Percentiles rank a stretch among this genome's conserved stretches.
phyloP scores from a whole-genome alignment of 805 yeast species.

The Cyberlindnera suaveolens region DNA sequence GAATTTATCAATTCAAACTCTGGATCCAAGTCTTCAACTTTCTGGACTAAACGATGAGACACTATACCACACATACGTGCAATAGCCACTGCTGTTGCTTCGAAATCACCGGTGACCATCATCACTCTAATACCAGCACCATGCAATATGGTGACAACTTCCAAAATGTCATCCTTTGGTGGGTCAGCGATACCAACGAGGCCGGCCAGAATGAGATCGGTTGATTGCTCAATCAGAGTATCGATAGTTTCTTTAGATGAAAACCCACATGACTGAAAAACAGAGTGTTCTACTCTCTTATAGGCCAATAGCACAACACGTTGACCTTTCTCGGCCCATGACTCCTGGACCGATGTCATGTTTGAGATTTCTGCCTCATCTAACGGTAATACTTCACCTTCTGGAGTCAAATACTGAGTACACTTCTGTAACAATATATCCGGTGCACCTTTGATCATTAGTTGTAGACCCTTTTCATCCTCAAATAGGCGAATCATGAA shows the following conservation, averaged over 20 bases:
- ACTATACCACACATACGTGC: constrained; percentile 37
- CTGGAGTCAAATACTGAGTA: constrained; percentile 11
- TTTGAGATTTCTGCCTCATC: constrained; percentile 6
- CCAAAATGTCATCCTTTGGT: constrained; percentile 31
- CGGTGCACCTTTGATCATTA: constrained; percentile 40
- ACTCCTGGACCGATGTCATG: constrained; percentile 24
- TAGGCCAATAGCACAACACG: constrained; percentile 35
- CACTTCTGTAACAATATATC: constrained; percentile 34
- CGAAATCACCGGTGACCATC: constrained; percentile 50
- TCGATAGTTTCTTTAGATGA: constrained; percentile 11
- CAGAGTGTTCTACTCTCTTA: constrained; percentile 17
- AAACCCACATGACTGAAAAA: constrained; percentile 5
- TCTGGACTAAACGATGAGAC: constrained; percentile 12
- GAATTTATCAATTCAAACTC: constrained; percentile 3
- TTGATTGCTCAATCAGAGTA: constrained; percentile 6
- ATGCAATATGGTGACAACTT: constrained; percentile 28
- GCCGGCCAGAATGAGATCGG: constrained; percentile 29
- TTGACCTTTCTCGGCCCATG: constrained; percentile 34
- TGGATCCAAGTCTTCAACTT: constrained; percentile 15
- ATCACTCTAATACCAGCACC: constrained; percentile 35
- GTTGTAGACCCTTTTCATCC: not conserved
- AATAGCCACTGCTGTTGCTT: constrained; percentile 44
- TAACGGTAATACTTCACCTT: constrained; percentile 8
- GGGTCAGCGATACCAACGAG: constrained; percentile 40
- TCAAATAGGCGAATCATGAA: constrained; percentile 32